Evolutionary conservation across 2,329 filamentous ascomycete species (phyloP).

Genomic region (Intubia oerlemansii): DNA sequence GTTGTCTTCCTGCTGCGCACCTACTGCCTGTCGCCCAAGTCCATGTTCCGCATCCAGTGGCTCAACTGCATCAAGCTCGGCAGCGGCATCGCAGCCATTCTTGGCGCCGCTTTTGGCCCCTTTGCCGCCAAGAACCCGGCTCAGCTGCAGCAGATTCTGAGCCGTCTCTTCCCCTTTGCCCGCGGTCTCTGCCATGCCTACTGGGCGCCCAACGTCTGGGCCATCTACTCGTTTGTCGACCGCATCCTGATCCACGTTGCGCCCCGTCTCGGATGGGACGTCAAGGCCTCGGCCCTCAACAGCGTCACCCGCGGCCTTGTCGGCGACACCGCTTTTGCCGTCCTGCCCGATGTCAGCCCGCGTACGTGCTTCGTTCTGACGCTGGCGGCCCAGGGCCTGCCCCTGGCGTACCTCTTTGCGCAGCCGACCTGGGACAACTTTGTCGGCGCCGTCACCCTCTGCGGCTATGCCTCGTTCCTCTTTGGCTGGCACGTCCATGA

Average conservation of each 20-base stretch:
- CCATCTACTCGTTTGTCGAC: constrained; percentile 83
- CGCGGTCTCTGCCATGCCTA: constrained; percentile 91
- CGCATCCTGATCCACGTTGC: constrained; percentile 69
- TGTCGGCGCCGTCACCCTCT: constrained; percentile 72
- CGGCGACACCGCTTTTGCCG: constrained; percentile 82
- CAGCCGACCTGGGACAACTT: constrained; percentile 75
- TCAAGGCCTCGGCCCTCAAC: constrained; percentile 55
- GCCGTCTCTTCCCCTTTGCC: constrained; percentile 80
- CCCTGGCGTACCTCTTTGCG: constrained; percentile 63
- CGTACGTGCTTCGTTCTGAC: constrained; percentile 65
- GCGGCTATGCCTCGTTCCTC: constrained; percentile 87
- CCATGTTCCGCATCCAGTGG: constrained; percentile 54
- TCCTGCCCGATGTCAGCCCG: constrained; percentile 71
- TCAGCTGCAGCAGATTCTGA: constrained; percentile 67
- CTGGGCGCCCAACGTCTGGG: constrained; percentile 96
- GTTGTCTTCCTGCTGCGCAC: constrained; percentile 79
- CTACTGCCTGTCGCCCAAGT: constrained; percentile 68
- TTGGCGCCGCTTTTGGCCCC: constrained; percentile 70
- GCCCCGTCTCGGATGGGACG: constrained; percentile 52
- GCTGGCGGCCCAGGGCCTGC: constrained; percentile 58
- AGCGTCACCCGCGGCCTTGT: constrained; percentile 88
- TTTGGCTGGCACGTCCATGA: constrained; percentile 99
- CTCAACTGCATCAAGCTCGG: constrained; percentile 71
- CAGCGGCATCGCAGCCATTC: constrained; percentile 45
- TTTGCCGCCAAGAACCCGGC: constrained; percentile 46